phyloP scores from a whole-genome alignment of 73 alveolate species.

The Stentor coeruleus region DNA sequence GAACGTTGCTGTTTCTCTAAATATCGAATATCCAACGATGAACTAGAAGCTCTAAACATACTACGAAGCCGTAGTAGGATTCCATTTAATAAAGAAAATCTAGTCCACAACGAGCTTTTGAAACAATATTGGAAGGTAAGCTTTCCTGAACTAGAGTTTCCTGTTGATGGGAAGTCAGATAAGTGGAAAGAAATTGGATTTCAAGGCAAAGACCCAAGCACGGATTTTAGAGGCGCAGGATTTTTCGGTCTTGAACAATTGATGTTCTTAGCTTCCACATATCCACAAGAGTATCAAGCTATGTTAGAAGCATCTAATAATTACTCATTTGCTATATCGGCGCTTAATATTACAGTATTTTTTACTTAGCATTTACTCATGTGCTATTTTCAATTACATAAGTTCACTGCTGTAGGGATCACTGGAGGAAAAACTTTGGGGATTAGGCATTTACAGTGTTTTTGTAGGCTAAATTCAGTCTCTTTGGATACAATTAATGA shows the following conservation, averaged over 20 bases:
- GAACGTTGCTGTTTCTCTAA: not conserved
- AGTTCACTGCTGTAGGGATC: not conserved
- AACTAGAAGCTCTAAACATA: not conserved
- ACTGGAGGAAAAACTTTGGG: not conserved
- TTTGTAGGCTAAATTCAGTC: not conserved
- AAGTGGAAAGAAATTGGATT: slow-evolving; percentile 78
- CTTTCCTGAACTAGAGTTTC: not conserved
- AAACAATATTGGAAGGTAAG: not conserved
- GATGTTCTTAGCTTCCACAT: slow-evolving; percentile 47
- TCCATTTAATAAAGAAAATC: not conserved
- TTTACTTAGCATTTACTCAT: not conserved
- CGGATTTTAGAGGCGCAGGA: slow-evolving; percentile 85
- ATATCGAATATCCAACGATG: not conserved
- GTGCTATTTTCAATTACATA: not conserved
- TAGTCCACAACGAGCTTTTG: not conserved
- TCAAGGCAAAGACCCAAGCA: slow-evolving; percentile 72
- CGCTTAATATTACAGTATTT: slow-evolving; percentile 5
- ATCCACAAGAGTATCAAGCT: slow-evolving; percentile 25
- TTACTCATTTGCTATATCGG: slow-evolving; percentile 24
- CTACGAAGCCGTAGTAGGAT: not conserved
- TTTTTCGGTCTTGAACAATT: slow-evolving; percentile 59
- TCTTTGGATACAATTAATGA: not conserved
- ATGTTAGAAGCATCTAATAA: slow-evolving; percentile 23
- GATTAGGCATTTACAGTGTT: not conserved
- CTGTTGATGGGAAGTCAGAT: not conserved